Base-by-base conservation (phyloP, 371 early-diverging fungal genomes). In the Zancudomyces culisetae region DNA sequence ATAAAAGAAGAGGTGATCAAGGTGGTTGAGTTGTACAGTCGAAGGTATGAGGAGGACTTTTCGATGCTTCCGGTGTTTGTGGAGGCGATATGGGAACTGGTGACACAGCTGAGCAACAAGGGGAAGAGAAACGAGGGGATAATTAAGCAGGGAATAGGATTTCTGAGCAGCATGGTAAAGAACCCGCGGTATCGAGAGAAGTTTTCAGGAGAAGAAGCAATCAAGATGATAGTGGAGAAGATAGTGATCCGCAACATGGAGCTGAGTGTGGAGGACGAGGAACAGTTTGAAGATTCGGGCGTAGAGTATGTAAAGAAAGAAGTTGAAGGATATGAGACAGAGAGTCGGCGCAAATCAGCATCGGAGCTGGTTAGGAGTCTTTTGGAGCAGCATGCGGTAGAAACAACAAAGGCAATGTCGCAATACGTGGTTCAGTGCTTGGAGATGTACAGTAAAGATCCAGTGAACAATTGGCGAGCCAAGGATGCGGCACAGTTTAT, bases 401-500 rank as follows among this genome's bases (percentile, higher is more conserved):
- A 84, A 52, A 84, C 89, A 13, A 91, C 95, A 2, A 67, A 69
- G 18, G 86, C 90, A 52, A 79, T 90, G 63, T 68, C 75, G 22
- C 64, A 64, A 43, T 92, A 90, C 54, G 77, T 94, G 54, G 66
- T 64, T 15, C 67, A 73, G 47, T 85, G 77, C 49, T 71, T 94
- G 40, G 60, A 80, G 76, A 73, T 67, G 28, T 91, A 91, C 56
- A 72, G 68, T 27, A 57, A 69, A 18, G 78, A 89, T 55, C 80
- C 76, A 1, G 64, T 61, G 13, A 62, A 47, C n/a, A 78, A 91
- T 63, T 97, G 98, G 98, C 87, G 85, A 60, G 78, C 84, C 42
- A 95, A 98, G 67, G 93, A 98, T 58, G 83, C 87, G 0, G 96
- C 98, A 29, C 72, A 93, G 30, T 92, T 84, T 57, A 68, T 95